phyloP scores from a whole-genome alignment of 768 basidiomycete species.

The Epithele typhae region DNA sequence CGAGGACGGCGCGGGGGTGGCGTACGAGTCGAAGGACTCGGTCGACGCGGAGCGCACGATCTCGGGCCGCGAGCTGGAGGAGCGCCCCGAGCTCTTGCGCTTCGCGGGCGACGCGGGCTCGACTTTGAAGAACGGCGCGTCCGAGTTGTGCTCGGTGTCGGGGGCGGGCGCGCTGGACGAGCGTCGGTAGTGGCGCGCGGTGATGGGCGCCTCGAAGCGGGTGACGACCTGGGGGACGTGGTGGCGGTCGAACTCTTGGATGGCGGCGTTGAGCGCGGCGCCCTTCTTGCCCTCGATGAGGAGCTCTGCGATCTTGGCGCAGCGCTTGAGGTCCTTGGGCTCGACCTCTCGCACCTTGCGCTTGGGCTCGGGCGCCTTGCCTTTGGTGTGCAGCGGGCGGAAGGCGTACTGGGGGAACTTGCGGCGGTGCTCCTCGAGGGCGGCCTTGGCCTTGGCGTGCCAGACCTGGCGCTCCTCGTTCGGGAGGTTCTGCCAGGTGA shows the following conservation, averaged over 20 bases:
- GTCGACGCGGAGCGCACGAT: constrained; percentile 3
- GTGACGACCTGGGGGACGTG: constrained; percentile 60
- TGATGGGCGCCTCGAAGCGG: constrained; percentile 69
- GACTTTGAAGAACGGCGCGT: constrained; percentile 16
- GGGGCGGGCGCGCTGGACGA: constrained; percentile 48
- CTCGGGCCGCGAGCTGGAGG: constrained; percentile 26
- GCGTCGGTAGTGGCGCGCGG: constrained; percentile 63
- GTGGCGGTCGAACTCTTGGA: constrained; percentile 39
- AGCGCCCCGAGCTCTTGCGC: constrained; percentile 17
- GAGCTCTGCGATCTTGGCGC: constrained; percentile 63
- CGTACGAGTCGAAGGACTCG: not conserved
- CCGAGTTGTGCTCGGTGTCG: constrained; percentile 22
- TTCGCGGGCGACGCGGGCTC: constrained; percentile 11
- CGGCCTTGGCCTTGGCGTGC: constrained; percentile 71
- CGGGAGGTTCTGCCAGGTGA: constrained; percentile 78
- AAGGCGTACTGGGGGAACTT: constrained; percentile 77
- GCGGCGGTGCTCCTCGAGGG: constrained; percentile 69
- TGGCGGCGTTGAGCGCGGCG: constrained; percentile 30
- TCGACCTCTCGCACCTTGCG: constrained; percentile 59
- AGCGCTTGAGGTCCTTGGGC: constrained; percentile 58
- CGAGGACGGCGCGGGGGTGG: constrained; percentile 10
- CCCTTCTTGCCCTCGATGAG: constrained; percentile 41
- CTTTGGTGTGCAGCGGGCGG: constrained; percentile 53
- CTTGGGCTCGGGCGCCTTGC: constrained; percentile 39
- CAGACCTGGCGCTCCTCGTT: constrained; percentile 73